phyloP scores from a whole-genome alignment of 345 rosid genomes.

The Fremontodendron californicum region DNA sequence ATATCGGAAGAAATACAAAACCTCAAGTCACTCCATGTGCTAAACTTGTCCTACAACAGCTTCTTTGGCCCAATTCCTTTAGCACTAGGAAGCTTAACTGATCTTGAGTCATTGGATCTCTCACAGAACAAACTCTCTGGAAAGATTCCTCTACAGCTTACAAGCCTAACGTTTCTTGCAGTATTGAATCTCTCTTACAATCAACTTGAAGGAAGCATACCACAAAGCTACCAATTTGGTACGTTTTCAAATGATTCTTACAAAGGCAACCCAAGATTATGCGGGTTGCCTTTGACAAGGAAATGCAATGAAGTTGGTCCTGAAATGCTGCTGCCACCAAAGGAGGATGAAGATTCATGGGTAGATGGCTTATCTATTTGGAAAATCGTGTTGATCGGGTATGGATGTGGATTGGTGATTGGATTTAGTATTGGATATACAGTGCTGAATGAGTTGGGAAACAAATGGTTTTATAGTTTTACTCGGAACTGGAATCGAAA shows the following conservation, averaged over 20 bases:
- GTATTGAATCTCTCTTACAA: background rate
- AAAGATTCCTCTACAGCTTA: slow-evolving; percentile 17
- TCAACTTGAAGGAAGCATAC: slow-evolving; percentile 8
- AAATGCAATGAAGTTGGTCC: background rate
- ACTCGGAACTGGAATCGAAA: background rate
- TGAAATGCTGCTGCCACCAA: background rate
- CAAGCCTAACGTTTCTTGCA: background rate
- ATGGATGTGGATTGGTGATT: slow-evolving; percentile 1
- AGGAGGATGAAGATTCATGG: background rate
- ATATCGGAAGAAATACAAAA: background rate
- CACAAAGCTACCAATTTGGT: background rate
- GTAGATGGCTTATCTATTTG: background rate
- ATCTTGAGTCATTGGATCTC: slow-evolving; percentile 1
- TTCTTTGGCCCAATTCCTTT: background rate
- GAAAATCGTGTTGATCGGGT: background rate
- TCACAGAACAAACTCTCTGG: slow-evolving; percentile 17
- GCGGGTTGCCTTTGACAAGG: slow-evolving; percentile 1
- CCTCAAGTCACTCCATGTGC: background rate
- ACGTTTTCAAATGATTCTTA: background rate
- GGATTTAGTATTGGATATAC: background rate
- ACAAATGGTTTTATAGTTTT: background rate
- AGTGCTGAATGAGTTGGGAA: background rate
- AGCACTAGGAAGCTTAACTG: background rate
- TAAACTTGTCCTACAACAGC: background rate
- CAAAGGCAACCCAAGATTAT: background rate